Evolutionary conservation across 1,284 basidiomycete species (phyloP).

Genomic region (Cryptococcus amylolentus): DNA sequence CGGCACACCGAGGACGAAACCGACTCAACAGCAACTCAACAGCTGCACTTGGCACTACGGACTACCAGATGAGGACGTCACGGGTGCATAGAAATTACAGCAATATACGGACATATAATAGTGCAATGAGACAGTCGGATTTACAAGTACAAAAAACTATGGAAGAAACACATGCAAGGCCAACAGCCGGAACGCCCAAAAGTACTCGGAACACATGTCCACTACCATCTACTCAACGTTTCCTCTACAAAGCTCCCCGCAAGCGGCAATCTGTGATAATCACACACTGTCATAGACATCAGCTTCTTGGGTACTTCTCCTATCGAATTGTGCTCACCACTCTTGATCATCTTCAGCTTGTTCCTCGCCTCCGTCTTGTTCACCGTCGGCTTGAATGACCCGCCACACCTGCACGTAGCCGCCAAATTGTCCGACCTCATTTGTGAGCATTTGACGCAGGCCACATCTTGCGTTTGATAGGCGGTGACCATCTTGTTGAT

Average conservation of each 20-base stretch:
- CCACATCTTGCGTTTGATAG: constrained; percentile 79
- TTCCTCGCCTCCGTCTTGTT: constrained; percentile 66
- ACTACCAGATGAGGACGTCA: too few species aligned
- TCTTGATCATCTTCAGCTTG: constrained; percentile 72
- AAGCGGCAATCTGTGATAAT: constrained; percentile 47
- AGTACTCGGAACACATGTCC: neutral
- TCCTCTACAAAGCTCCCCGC: constrained; percentile 42
- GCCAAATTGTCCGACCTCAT: constrained; percentile 83
- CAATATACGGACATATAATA: too few species aligned
- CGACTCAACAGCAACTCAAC: too few species aligned
- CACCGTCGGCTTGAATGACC: constrained; percentile 67
- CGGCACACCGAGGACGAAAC: too few species aligned
- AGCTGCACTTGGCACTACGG: too few species aligned
- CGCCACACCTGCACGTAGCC: constrained; percentile 82
- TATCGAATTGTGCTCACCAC: constrained; percentile 30
- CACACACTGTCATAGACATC: constrained; percentile 26
- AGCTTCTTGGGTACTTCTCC: neutral
- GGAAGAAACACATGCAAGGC: too few species aligned
- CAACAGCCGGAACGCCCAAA: too few species aligned
- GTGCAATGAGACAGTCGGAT: too few species aligned
- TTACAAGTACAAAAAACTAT: too few species aligned
- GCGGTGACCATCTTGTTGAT: constrained; percentile 68
- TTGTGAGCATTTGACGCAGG: constrained; percentile 81
- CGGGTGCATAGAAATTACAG: too few species aligned
- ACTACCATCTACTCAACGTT: constrained; percentile 39